Conservation (phyloP, 2,329 filamentous ascomycete species). For the Aspergillus uvarum region DNA sequence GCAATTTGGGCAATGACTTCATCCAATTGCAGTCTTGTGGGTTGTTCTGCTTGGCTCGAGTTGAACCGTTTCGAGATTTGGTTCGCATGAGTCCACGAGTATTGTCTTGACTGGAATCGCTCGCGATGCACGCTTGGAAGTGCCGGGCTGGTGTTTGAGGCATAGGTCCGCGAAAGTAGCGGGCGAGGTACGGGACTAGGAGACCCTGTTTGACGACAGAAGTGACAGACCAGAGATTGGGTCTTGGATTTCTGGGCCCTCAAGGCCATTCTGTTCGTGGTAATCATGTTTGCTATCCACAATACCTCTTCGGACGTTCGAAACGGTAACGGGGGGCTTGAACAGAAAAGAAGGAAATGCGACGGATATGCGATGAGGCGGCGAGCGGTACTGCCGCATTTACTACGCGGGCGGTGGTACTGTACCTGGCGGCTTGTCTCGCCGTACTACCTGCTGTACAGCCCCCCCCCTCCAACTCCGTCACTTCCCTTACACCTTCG, state of each 20-base stretch:
- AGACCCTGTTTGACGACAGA: slow-evolving; percentile 37
- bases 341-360: not conserved
- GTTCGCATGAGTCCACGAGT: slow-evolving; percentile 5
- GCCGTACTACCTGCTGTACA: not conserved
- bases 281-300: slow-evolving; percentile 9
- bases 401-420: not conserved
- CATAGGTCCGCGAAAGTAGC: slow-evolving; percentile 23
- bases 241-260: slow-evolving; percentile 26
- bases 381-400: slow-evolving; percentile 4
- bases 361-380: not conserved
- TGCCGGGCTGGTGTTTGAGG: slow-evolving; percentile 13
- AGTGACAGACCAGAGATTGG: slow-evolving; percentile 37
- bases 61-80: slow-evolving; percentile 17
- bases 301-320: not conserved
- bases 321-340: not conserved
- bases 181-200: slow-evolving; percentile 19
- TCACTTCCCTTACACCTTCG: slow-evolving; percentile 20
- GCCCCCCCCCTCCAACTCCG: not conserved
- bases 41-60: slow-evolving; percentile 16
- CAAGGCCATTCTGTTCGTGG: slow-evolving; percentile 39
- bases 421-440: not conserved
- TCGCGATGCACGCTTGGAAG: slow-evolving; percentile 13
- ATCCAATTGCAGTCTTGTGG: slow-evolving; percentile 17
- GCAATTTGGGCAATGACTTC: slow-evolving; percentile 32
- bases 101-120: slow-evolving; percentile 20